phyloP scores from a whole-genome alignment of 768 basidiomycete genomes.

The Brasilioporus rufonigricans region DNA sequence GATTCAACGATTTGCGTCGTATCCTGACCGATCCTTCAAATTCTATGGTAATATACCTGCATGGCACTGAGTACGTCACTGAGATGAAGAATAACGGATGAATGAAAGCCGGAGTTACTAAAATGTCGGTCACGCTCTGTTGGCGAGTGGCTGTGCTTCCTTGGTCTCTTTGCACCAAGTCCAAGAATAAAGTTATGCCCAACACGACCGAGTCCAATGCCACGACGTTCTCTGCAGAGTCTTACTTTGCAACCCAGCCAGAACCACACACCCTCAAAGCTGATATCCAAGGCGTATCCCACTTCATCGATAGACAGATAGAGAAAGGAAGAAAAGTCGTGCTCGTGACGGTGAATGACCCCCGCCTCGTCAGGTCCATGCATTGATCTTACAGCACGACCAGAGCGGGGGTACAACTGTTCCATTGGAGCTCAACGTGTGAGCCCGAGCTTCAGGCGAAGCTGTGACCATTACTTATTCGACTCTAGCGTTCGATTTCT shows the following conservation, averaged over 20 bases:
- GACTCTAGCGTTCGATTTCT: conserved; percentile 86
- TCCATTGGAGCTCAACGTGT: conserved; percentile 98
- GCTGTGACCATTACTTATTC: conserved; percentile 16
- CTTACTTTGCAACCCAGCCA: conserved; percentile 86
- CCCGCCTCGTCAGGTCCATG: conserved; percentile 1
- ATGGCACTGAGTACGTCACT: no score
- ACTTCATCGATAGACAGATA: conserved; percentile 70
- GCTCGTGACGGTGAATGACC: conserved; percentile 79
- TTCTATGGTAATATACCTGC: no score
- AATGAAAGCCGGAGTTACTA: no score
- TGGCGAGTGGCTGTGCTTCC: neutral
- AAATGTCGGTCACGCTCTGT: no score
- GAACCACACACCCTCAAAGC: conserved; percentile 72
- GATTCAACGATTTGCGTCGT: no score
- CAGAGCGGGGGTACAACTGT: conserved; percentile 99
- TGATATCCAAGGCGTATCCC: conserved; percentile 59
- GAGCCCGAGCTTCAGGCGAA: conserved; percentile 41
- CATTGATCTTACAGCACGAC: conserved; percentile 13
- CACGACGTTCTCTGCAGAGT: conserved; percentile 75
- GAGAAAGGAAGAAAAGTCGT: conserved; percentile 74
- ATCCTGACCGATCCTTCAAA: no score
- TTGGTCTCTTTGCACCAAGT: no score
- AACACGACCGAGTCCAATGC: no score
- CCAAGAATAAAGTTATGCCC: no score
- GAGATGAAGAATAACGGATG: no score